Evolutionary conservation across 140 eudicot genomes (phyloP).

Genomic region (Cichorium intybus): DNA sequence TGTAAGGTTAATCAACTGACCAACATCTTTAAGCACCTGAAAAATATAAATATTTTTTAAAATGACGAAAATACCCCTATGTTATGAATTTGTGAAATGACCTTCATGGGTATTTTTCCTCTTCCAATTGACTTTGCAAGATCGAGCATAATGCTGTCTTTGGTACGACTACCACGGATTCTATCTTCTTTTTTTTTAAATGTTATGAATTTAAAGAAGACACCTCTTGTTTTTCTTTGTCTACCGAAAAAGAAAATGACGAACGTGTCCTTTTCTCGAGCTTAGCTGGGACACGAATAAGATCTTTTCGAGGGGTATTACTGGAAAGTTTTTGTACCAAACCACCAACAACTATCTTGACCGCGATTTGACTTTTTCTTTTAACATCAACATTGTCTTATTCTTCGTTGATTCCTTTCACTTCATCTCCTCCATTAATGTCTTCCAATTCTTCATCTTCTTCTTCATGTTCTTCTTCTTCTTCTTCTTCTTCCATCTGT

Average conservation of each 20-base stretch:
- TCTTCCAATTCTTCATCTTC: conserved; percentile 56
- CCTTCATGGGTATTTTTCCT: conserved; percentile 84
- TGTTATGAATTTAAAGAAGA: conserved; percentile 39
- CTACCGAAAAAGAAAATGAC: conserved; percentile 68
- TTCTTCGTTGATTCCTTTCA: conserved; percentile 53
- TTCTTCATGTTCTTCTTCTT: conserved; percentile 66
- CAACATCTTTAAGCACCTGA: conserved; percentile 82
- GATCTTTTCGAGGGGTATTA: conserved; percentile 42
- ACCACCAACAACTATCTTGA: conserved; percentile 59
- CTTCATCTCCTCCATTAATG: conserved; percentile 51
- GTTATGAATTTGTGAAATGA: background rate
- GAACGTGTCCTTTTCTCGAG: conserved; percentile 59
- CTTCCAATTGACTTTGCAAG: conserved; percentile 65
- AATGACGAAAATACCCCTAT: background rate
- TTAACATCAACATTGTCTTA: conserved; percentile 43
- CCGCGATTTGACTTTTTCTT: conserved; percentile 56
- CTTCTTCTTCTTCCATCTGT: conserved; percentile 76
- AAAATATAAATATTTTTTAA: background rate
- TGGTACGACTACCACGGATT: conserved; percentile 17
- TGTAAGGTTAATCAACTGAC: conserved; percentile 57
- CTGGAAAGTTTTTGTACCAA: conserved; percentile 42
- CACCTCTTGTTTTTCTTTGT: conserved; percentile 45
- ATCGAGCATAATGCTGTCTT: conserved; percentile 71
- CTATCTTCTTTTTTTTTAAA: conserved; percentile 45
- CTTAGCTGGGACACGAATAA: conserved; percentile 80